These are phyloP conservation scores for Neofusicoccum ribis DNA, from an alignment of 2,329 filamentous ascomycete genomes.

Conservation along the genomic window DNA sequence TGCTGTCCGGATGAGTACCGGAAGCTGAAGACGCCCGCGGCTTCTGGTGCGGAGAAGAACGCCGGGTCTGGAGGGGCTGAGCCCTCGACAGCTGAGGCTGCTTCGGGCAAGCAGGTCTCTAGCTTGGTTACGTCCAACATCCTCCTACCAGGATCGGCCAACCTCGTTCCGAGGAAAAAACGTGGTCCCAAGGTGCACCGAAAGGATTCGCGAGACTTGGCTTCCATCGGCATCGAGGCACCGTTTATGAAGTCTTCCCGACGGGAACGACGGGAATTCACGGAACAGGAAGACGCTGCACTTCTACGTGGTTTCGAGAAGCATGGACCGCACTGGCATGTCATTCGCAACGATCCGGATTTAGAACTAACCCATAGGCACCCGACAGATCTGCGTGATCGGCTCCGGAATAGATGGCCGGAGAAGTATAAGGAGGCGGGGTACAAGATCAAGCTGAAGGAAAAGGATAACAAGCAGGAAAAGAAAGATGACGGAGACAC, in stretches of 20 bases:
- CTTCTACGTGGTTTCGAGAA: slow-evolving; percentile 59
- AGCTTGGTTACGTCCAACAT: slow-evolving; percentile 1
- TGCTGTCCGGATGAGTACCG: slow-evolving; percentile 54
- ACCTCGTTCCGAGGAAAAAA: not conserved
- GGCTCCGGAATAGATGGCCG: slow-evolving; percentile 61
- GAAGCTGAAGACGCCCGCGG: slow-evolving; percentile 23
- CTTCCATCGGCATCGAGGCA: slow-evolving; percentile 49
- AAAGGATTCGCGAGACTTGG: slow-evolving; percentile 35
- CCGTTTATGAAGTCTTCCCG: slow-evolving; percentile 53
- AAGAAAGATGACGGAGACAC: slow-evolving; percentile 11
- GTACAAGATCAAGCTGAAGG: slow-evolving; percentile 39
- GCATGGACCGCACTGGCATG: slow-evolving; percentile 61
- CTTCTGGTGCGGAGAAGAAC: not conserved
- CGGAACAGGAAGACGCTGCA: slow-evolving; percentile 57
- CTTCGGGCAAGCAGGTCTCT: not conserved
- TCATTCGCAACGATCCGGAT: slow-evolving; percentile 57
- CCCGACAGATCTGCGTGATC: slow-evolving; percentile 60
- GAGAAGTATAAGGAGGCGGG: slow-evolving; percentile 56
- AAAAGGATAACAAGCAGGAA: slow-evolving; percentile 27
- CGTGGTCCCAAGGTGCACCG: slow-evolving; percentile 23
- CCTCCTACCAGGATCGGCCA: not conserved
- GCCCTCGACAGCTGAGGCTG: not conserved
- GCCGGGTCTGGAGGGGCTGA: not conserved
- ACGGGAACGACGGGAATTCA: slow-evolving; percentile 58
- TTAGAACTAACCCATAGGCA: slow-evolving; percentile 51